These are phyloP conservation scores for Sophora flavescens DNA, from an alignment of 306 rosid species.

Conservation along the genomic window DNA sequence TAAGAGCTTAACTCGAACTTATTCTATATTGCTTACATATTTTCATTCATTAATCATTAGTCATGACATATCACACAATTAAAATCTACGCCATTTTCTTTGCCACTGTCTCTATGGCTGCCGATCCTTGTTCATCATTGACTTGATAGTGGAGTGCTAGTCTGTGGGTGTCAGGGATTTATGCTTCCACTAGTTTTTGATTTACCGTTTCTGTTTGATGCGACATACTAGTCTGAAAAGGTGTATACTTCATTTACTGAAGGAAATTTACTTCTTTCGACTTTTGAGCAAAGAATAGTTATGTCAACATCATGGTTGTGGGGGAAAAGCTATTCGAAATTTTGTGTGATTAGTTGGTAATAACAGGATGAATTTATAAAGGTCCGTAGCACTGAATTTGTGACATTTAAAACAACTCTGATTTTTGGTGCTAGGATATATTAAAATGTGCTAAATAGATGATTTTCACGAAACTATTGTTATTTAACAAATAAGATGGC, in stretches of 20 bases:
- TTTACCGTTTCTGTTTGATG: conserved; percentile 24
- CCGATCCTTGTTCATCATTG: conserved; percentile 18
- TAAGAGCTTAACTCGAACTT: neutral
- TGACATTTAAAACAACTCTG: neutral
- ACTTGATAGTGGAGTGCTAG: neutral
- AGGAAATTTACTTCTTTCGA: neutral
- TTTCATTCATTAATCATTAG: conserved; percentile 27
- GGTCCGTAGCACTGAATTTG: too few relatives aligned
- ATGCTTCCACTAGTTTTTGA: neutral
- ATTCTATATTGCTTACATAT: conserved; percentile 5
- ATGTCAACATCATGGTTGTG: neutral
- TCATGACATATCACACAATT: conserved; percentile 7
- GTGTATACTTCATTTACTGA: neutral
- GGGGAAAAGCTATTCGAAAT: neutral
- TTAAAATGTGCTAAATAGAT: conserved; percentile 13
- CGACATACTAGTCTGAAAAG: neutral
- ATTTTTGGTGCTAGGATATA: neutral
- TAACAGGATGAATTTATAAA: neutral
- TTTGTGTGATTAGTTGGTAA: conserved; percentile 12
- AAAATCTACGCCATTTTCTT: conserved; percentile 19
- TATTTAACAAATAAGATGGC: conserved; percentile 14
- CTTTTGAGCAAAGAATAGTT: neutral
- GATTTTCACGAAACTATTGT: neutral
- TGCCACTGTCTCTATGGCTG: neutral
- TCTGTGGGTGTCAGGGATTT: conserved; percentile 6